Evolutionary conservation across 257 asterid species (phyloP).

Genomic region (Osmanthus fragrans): DNA sequence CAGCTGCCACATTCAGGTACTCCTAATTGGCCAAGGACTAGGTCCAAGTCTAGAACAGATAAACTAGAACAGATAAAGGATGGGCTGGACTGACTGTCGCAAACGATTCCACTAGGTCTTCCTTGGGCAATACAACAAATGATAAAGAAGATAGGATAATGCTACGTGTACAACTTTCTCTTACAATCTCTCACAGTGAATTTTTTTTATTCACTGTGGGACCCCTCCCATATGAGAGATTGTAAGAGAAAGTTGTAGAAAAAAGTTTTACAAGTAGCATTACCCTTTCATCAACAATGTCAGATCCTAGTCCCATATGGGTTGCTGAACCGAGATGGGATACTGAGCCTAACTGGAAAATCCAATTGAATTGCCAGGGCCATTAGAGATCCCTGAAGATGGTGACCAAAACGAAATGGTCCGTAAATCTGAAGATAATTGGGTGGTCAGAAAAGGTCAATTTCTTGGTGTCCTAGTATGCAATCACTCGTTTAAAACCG

Average conservation of each 20-base stretch:
- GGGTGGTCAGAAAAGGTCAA: no score
- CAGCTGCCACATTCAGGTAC: slow-evolving; percentile 57
- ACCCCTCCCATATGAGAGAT: no score
- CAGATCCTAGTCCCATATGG: slow-evolving; percentile 99
- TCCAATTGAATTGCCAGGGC: slow-evolving; percentile 72
- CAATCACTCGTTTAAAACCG: no score
- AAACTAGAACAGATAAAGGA: slow-evolving; percentile 76
- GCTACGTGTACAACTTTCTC: no score
- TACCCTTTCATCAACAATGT: slow-evolving; percentile 88
- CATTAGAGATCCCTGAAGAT: slow-evolving; percentile 49
- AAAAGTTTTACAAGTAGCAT: no score
- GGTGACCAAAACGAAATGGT: slow-evolving; percentile 41
- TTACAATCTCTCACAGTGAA: no score
- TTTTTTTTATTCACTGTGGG: no score
- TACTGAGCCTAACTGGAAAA: slow-evolving; percentile 65
- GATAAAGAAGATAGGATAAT: slow-evolving; percentile 97
- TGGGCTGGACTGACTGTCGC: slow-evolving; percentile 59
- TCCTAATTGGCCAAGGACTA: slow-evolving; percentile 88
- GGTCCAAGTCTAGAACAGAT: slow-evolving; percentile 80
- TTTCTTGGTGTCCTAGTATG: no score
- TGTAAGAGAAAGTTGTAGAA: no score
- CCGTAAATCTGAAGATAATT: slow-evolving; percentile 12
- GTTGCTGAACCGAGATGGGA: slow-evolving; percentile 98
- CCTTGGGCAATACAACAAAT: slow-evolving; percentile 70
- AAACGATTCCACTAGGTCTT: slow-evolving; percentile 61